These are phyloP conservation scores for Pyrenochaeta sp. DNA, from an alignment of 2,329 filamentous ascomycete genomes.

Conservation along the genomic window DNA sequence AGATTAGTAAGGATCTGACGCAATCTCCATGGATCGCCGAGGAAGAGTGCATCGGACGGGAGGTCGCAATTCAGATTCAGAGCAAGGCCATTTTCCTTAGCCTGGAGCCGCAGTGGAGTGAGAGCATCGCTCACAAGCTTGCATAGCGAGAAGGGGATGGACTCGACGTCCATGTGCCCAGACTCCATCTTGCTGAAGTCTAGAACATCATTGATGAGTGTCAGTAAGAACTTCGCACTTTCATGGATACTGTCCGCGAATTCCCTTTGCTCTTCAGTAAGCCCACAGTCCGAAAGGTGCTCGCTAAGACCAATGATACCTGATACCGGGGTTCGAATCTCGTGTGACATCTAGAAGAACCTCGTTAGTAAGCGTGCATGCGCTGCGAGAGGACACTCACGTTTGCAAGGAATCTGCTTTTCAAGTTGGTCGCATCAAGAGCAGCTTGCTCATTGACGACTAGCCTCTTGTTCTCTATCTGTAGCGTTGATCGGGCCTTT, in stretches of 20 bases:
- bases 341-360: constrained; percentile 15
- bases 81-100: constrained; percentile 56
- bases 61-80: constrained; percentile 64
- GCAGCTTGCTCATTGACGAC: constrained; percentile 9
- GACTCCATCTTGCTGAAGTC: constrained; percentile 57
- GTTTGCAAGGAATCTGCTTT: constrained; percentile 16
- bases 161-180: constrained; percentile 63
- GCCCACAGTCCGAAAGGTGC: constrained; percentile 7
- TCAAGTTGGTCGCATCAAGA: constrained; percentile 10
- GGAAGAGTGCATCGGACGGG: constrained; percentile 54
- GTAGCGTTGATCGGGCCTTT: constrained; percentile 6
- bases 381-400: constrained; percentile 3
- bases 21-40: constrained; percentile 49
- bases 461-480: constrained; percentile 9
- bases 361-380: background rate
- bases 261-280: constrained; percentile 10
- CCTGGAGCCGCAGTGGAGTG: constrained; percentile 39
- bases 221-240: constrained; percentile 60
- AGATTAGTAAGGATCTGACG: constrained; percentile 44
- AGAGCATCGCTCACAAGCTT: constrained; percentile 64
- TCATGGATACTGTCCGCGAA: constrained; percentile 61
- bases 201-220: constrained; percentile 56
- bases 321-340: constrained; percentile 15
- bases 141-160: constrained; percentile 49
- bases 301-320: constrained; percentile 18